These are phyloP conservation scores for Saccharomycopsis fibuligera DNA, from an alignment of 805 yeast genomes.

Conservation along the genomic window DNA sequence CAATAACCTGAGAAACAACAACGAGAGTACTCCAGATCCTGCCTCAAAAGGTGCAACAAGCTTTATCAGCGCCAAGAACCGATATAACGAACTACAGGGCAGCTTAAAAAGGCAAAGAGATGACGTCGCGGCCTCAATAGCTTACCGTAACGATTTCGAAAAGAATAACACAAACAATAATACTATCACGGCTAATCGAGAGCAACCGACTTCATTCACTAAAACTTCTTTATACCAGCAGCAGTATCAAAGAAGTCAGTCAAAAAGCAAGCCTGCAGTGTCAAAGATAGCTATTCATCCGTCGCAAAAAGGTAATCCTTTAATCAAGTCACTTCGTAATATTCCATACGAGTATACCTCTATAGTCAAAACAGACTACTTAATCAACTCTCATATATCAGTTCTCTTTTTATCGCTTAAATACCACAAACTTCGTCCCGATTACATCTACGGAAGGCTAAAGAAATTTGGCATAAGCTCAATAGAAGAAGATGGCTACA, in stretches of 20 bases:
- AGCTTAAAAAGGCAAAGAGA: background rate
- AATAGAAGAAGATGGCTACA: background rate
- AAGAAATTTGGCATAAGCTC: constrained; percentile 25
- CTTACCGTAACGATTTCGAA: background rate
- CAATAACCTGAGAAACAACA: no score
- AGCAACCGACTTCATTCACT: constrained; percentile 8
- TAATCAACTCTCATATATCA: constrained; percentile 49
- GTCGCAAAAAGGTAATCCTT: constrained; percentile 68
- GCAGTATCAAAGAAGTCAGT: constrained; percentile 14
- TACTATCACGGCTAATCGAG: background rate
- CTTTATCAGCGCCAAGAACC: no score
- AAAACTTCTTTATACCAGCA: constrained; percentile 18
- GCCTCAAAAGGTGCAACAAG: background rate
- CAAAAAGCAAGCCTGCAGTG: constrained; percentile 20
- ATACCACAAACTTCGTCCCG: constrained; percentile 72
- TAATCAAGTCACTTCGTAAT: constrained; percentile 47
- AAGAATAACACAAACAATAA: background rate
- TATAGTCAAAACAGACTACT: constrained; percentile 54
- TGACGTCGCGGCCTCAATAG: background rate
- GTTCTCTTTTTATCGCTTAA: constrained; percentile 60
- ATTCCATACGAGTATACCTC: constrained; percentile 47
- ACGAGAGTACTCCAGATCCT: no score
- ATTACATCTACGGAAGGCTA: constrained; percentile 58
- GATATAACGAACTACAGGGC: background rate
- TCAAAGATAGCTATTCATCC: constrained; percentile 37